A percentile compares a stretch with the other conserved stretches of the same genome.
These are phyloP conservation scores for Lactifluus pinguis DNA, from an alignment of 768 basidiomycete genomes.

Conservation along the genomic window DNA sequence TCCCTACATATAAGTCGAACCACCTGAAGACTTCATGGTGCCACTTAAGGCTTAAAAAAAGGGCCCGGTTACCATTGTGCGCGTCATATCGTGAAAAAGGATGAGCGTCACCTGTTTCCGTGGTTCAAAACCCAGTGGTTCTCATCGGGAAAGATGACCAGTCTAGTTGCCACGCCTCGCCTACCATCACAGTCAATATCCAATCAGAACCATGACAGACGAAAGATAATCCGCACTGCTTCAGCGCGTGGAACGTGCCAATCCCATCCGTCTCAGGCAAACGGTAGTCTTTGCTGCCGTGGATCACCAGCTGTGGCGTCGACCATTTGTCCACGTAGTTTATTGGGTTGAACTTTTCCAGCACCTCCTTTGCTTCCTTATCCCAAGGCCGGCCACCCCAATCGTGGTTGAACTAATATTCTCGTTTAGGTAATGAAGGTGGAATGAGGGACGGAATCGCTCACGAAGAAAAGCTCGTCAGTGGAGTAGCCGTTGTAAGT, in stretches of 20 bases:
- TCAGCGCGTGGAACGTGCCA: constrained; percentile 75
- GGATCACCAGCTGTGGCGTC: constrained; percentile 77
- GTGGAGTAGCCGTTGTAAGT: constrained; percentile 79
- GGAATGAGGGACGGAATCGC: constrained; percentile 23
- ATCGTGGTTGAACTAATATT: constrained; percentile 68
- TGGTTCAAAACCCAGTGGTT: constrained; percentile 88
- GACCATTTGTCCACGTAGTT: constrained; percentile 80
- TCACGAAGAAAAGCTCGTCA: constrained; percentile 85
- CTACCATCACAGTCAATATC: constrained; percentile 29
- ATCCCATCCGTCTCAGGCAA: constrained; percentile 81
- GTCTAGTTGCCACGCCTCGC: constrained; percentile 58
- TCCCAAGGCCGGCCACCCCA: constrained; percentile 84
- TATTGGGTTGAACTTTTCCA: constrained; percentile 66
- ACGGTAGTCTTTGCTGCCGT: constrained; percentile 84
- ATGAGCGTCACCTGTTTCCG: constrained; percentile 50
- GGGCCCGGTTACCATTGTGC: neutral
- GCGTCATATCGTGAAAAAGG: neutral
- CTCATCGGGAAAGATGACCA: constrained; percentile 83
- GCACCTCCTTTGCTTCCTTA: constrained; percentile 40
- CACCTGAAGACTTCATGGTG: constrained; percentile 90
- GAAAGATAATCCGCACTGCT: constrained; percentile 48
- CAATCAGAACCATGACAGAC: neutral
- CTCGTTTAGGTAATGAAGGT: neutral
- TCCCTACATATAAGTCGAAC: constrained; percentile 64
- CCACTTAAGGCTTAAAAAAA: constrained; percentile 67